Base-by-base conservation (phyloP, 2,329 filamentous ascomycete species). In the Aspergillus calidoustus region DNA sequence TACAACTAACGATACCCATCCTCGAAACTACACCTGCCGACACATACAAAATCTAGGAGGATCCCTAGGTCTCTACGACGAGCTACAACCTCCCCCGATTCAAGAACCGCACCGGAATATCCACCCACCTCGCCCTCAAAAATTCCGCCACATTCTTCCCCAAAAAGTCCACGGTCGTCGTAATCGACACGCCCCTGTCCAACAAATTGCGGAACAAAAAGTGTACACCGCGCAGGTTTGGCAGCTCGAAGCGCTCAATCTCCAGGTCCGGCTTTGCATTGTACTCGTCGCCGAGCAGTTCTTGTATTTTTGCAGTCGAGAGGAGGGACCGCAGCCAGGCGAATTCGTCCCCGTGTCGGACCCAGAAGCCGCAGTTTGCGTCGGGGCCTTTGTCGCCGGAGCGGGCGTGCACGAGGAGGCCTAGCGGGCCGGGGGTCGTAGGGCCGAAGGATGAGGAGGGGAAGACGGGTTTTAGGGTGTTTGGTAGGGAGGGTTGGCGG, bases 211-310 rank as follows among this genome's bases (percentile, higher is more conserved):
- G 61, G 58, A 77, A 74, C 56, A 77, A 59, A 62, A 78, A 77
- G 66, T 78, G 74, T 59, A 79, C 77, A 0, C 64, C 76, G 22
- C 67, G 66, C 50, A 80, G 69, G 57, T 79, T 76, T 11, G 80
- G 76, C 23, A 83, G 72, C 71, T 84, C 81, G 44, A 81, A 80
- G 1, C 81, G 70, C 49, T 82, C 80, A 17, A 84, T 74, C 11
- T 55, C 6, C 30, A 69, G n/a, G 19, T 56, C 38, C 3, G 66
- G 54, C 22, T 65, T 67, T 0, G 58, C 55, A 4, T 15, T 62
- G 22, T 71, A 70, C 46, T 72, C 69, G 2, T 68, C 60, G 2
- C 71, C 71, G 1, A 76, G 58, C 2, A 75, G 63, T 7, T 66
- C 65, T 13, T 25, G 47, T 1, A 67, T 59, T n/a, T 65, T 68